A percentile compares a stretch with the other conserved stretches of the same genome.
Conservation (phyloP, 2,329 filamentous ascomycete species). For the Fusarium abutilonis region DNA sequence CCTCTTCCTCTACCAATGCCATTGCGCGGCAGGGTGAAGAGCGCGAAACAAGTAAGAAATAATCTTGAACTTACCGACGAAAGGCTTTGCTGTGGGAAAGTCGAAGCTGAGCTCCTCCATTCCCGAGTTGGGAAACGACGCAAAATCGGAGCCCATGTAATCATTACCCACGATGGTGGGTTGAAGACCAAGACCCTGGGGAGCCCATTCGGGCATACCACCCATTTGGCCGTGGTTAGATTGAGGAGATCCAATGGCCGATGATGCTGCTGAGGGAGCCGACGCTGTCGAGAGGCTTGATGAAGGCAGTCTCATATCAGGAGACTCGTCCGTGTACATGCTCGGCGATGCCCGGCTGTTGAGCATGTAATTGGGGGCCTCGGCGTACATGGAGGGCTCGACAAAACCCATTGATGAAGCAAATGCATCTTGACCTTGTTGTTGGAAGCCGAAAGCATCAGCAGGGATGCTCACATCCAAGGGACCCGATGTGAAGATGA, state of each 20-base stretch:
- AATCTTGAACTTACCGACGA: slow-evolving; percentile 64
- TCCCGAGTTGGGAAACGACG: slow-evolving; percentile 59
- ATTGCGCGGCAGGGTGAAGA: slow-evolving; percentile 28
- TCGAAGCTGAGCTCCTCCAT: slow-evolving; percentile 65
- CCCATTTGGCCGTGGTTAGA: slow-evolving; percentile 68
- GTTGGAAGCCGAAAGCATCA: slow-evolving; percentile 56
- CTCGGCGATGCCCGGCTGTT: slow-evolving; percentile 59
- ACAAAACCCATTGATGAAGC: slow-evolving; percentile 53
- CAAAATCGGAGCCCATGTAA: slow-evolving; percentile 65
- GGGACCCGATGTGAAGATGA: slow-evolving; percentile 52
- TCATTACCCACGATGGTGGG: slow-evolving; percentile 70
- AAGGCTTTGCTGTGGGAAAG: slow-evolving; percentile 60
- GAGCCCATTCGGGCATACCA: slow-evolving; percentile 67
- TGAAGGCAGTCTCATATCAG: slow-evolving; percentile 60
- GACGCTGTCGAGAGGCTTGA: slow-evolving; percentile 70
- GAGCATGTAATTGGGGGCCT: slow-evolving; percentile 56
- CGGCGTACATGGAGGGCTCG: slow-evolving; percentile 60
- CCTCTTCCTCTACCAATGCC: slow-evolving; percentile 32
- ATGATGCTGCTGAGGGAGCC: slow-evolving; percentile 71
- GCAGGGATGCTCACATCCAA: slow-evolving; percentile 62
- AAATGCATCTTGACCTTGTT: slow-evolving; percentile 51
- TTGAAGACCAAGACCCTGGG: slow-evolving; percentile 65
- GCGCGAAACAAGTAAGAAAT: slow-evolving; percentile 34
- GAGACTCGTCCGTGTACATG: slow-evolving; percentile 60
- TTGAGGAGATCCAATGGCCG: slow-evolving; percentile 73